Evolutionary conservation across 768 basidiomycete genomes (phyloP), one percentile per base, ranked within the genome.

Genomic region (Xerocomellus amylosporus): DNA sequence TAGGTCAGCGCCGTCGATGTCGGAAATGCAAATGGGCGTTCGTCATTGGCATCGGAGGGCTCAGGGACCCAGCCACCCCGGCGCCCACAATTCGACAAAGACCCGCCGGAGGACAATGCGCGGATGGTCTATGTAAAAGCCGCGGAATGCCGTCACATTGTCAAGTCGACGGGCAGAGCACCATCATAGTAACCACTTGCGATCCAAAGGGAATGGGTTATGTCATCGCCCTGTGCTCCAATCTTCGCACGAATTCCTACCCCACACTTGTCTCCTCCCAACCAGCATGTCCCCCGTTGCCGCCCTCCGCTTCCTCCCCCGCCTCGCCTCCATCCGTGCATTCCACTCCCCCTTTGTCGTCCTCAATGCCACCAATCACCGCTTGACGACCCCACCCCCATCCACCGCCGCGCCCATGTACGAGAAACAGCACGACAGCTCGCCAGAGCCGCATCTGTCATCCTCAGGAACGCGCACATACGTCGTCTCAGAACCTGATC

Each of bases 401-500:
- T 61, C 73, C 48, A 63, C 73, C 19, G 34, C 69, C 46, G 50
- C 70, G 15, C 50, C 61, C 17, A 61, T 75, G 12, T 86, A 89
- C 70, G 85, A 88, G 68, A 88, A 88, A 66, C 79, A 86, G 61
- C 43, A 71, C 52, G 82, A 86, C 60, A 67, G 68, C 59, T 73
- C 78, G 22, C 64, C 77, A 33, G 83, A 86, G 61, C 79, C 81
- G 1, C 66, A 74, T 54, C 43, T 71, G 20, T 69, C 77, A 2
- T 70, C 69, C 36, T 67, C 73, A 34, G 83, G 81, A 33, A 76
- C 77, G 30, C 83, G 78, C 53, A 85, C 84, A 33, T 86, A 89
- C 62, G 85, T 89, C 58, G 87, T 88, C 58, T 87, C 85, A 31
- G 77, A 86, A 66, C 87, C 87, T 37, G 85, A 88, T 70, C 77